These are phyloP conservation scores for Cordyceps javanica DNA, from an alignment of 2,329 filamentous ascomycete species.

Conservation along the genomic window DNA sequence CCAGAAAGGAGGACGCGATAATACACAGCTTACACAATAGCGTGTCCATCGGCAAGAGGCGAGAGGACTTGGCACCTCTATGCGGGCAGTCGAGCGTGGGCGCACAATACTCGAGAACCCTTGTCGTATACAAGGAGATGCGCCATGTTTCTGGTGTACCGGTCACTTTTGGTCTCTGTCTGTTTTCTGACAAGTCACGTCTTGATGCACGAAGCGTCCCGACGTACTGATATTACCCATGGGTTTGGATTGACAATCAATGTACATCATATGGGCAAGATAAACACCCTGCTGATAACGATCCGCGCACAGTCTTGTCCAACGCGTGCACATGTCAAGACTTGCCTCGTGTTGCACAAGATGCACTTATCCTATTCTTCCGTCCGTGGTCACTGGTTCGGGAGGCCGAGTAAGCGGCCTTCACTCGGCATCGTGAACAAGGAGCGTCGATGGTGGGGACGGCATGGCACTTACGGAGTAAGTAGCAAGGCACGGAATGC, in stretches of 20 bases:
- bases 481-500: no score
- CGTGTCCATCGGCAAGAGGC: background rate
- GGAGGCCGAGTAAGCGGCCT: background rate
- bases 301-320: background rate
- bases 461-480: no score
- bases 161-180: background rate
- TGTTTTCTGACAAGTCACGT: constrained; percentile 8
- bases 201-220: background rate
- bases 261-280: background rate
- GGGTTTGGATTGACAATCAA: no score
- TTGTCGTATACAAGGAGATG: background rate
- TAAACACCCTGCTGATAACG: background rate
- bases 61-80: background rate
- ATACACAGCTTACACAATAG: background rate
- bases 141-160: background rate
- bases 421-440: constrained; percentile 5
- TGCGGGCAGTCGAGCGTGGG: background rate
- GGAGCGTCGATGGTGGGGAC: no score
- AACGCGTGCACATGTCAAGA: background rate
- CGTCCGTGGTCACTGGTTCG: background rate
- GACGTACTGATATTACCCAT: no score
- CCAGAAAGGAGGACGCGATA: background rate
- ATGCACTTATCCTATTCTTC: background rate
- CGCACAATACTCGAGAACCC: background rate
- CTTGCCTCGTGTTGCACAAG: background rate